Evolutionary conservation across 192 early-diverging fungal genomes (phyloP), one percentile per base, ranked within the genome.

Genomic region (Allomyces macrogynus): DNA sequence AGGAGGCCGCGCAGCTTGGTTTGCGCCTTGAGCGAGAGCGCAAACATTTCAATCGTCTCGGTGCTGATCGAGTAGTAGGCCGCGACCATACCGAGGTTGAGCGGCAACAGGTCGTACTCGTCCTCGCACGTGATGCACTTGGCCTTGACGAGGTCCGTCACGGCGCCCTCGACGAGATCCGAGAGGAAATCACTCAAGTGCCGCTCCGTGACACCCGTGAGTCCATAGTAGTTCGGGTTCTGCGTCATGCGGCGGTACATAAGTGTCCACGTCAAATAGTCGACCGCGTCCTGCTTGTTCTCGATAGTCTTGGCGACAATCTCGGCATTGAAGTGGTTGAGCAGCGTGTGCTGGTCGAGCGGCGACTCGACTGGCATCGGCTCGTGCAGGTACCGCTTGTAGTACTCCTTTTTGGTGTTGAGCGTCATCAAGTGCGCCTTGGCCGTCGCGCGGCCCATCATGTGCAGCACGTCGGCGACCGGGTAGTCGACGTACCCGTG

Each of bases 241-340:
- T 92, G 81, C 11, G 87, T 80, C 84, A 99, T 84, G 24, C 96
- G 85, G 61, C 96, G 87, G 78, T 97, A 99, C 63, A 97, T 70
- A 77, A 97, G 90, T 26, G 95, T 92, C 96, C 96, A 99, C 0
- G 96, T 99, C 64, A 99, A 74, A 65, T 97, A 99, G 66, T 99
- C 96, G 1, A 99, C 92, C 0, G 96, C 96, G 71, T 97, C 94
- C 72, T 99, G 92, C 79, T 95, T 97, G 73, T 87, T 94, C 71
- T 88, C 86, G 60, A 99, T 92, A 0, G 91, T 92, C 70, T 89
- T 87, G 32, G 92, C 93, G 0, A 91, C 93, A 67, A 96, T 85
- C 69, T 97, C 96, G 23, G 91, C 90, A 74, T 94, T 95, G 77
- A 99, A 91, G 74, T 91, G 90, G 67, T 99, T 94, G 70, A 96